Evolutionary conservation across 495 filamentous ascomycete genomes (phyloP).

Genomic region (Aspergillus ostianus): DNA sequence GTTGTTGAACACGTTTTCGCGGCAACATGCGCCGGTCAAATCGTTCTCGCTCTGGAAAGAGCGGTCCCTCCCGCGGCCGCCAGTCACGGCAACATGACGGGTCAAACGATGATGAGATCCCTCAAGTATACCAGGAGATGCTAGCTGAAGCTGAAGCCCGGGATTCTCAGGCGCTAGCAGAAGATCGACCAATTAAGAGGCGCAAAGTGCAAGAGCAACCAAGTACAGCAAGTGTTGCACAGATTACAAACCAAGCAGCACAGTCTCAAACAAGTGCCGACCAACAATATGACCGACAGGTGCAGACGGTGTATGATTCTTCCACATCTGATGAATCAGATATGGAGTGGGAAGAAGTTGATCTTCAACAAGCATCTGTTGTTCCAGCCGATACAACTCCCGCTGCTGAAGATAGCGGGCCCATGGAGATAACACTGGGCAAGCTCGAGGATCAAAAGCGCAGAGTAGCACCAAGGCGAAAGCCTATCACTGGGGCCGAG

Average conservation of each 20-base stretch:
- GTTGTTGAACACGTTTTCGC: not conserved
- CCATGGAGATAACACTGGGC: slow-evolving; percentile 60
- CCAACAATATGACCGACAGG: slow-evolving; percentile 20
- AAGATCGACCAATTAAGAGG: slow-evolving; percentile 43
- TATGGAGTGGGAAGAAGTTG: slow-evolving; percentile 71
- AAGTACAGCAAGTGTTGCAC: slow-evolving; percentile 12
- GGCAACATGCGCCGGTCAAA: slow-evolving; percentile 7
- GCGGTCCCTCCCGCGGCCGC: slow-evolving; percentile 17
- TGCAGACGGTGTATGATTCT: slow-evolving; percentile 47
- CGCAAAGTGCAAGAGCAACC: slow-evolving; percentile 38
- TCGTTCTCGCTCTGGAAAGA: slow-evolving; percentile 4
- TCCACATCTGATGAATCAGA: slow-evolving; percentile 56
- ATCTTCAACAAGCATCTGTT: slow-evolving; percentile 42
- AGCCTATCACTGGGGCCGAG: slow-evolving; percentile 66
- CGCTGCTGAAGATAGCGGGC: slow-evolving; percentile 29
- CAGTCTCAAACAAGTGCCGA: slow-evolving; percentile 7
- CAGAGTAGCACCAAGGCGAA: slow-evolving; percentile 43
- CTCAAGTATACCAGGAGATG: slow-evolving; percentile 66
- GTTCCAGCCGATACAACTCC: slow-evolving; percentile 20
- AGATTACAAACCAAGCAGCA: slow-evolving; percentile 12
- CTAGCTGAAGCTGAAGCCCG: slow-evolving; percentile 58
- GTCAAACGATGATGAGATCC: slow-evolving; percentile 32
- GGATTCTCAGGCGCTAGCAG: slow-evolving; percentile 29
- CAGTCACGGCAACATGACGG: slow-evolving; percentile 12
- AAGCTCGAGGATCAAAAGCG: slow-evolving; percentile 38